Base-by-base conservation (phyloP, 805 yeast species). In the Myxozyma mucilagina region DNA sequence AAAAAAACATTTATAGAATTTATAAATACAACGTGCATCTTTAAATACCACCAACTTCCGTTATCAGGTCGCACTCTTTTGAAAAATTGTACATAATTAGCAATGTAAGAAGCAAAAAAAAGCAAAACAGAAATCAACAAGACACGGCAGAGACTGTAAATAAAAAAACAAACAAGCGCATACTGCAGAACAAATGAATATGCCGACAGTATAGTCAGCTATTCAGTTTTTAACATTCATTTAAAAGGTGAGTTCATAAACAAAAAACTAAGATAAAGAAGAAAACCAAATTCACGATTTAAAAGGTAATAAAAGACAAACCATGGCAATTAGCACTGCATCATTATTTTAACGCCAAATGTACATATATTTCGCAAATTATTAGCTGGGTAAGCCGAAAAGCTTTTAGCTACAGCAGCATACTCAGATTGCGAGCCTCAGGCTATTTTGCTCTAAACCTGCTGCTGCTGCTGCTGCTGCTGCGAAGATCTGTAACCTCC, bases 401-500 rank as follows among this genome's bases (percentile, higher is more conserved):
- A 43, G 6, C 31, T 14, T 13, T 1, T 4, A 45, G 18, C 35
- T 24, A 24, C 32, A 45, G 13, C 14, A 45, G 32, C 18, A 45
- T 24, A 10, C 16, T 13, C 11, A 45, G 31, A 24, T 13, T 24
- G 31, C 34, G 24, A 11, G 31, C 13, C 24, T 11, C 16, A n/a
- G 11, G 29, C 10, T 6, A 43, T 16, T 39, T 32, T 14, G 14
- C 35, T 18, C 38, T 34, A 49, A 36, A 43, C 53, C 32, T 49
- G 53, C n/a, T 49, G 51, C 18, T 47, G 51, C 41, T 44, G 56
- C 50, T 43, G 49, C 53, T 48, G 58, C 50, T 50, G 41, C 35
- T 24, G 34, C 42, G 20, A 41, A 45, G 13, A 56, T 9, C 63
- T 59, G 29, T 24, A 24, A n/a, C 64, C 60, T 4, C 64, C 61